Evolutionary conservation across 2,329 filamentous ascomycete genomes (phyloP).

Genomic region (Trichoderma sp.): DNA sequence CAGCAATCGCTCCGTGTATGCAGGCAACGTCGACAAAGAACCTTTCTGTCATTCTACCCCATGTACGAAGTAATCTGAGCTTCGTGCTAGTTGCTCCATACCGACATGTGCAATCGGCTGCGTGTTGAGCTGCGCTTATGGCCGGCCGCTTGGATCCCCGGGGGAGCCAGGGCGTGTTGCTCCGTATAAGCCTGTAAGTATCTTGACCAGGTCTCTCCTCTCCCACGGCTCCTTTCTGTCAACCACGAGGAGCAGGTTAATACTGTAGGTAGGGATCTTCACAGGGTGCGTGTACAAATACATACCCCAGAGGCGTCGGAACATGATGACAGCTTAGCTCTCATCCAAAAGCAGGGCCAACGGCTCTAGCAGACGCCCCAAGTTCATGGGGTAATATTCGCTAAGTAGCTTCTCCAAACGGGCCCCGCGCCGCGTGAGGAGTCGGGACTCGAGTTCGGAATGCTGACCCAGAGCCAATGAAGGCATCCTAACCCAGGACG

Average conservation of each 20-base stretch:
- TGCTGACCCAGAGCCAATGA: background rate
- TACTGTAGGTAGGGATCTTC: no score
- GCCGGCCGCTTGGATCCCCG: conserved; percentile 5
- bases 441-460: background rate
- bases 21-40: conserved; percentile 5
- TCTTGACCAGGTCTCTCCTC: background rate
- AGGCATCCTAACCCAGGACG: conserved; percentile 2
- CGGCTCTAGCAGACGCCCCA: background rate
- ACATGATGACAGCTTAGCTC: conserved; percentile 7
- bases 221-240: background rate
- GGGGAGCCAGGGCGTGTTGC: background rate
- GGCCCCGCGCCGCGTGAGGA: background rate
- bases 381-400: conserved; percentile 7
- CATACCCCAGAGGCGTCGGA: background rate
- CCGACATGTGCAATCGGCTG: conserved; percentile 15
- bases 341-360: background rate
- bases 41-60: background rate
- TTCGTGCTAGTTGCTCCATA: conserved; percentile 7
- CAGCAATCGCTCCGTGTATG: conserved; percentile 21
- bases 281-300: background rate
- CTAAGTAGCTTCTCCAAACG: conserved; percentile 12
- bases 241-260: background rate
- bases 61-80: conserved; percentile 11
- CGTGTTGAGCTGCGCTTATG: conserved; percentile 22
- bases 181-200: conserved; percentile 12